A percentile compares a stretch with the other conserved stretches of the same genome.
Conservation (phyloP, 371 early-diverging fungal species). For the Zychaea mexicana region DNA sequence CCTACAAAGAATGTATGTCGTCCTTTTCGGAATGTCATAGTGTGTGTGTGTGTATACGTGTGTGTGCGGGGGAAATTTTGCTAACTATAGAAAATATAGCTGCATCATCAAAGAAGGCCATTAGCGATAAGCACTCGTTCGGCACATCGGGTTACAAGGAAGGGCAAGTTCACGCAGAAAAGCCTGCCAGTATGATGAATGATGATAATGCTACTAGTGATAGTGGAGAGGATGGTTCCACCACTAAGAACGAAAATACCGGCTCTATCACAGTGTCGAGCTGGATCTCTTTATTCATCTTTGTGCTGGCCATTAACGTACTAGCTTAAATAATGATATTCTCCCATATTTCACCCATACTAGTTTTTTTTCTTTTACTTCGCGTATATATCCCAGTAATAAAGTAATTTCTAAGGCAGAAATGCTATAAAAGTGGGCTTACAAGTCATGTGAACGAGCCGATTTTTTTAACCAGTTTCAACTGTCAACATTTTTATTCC, state of each 20-base stretch:
- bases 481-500: no score
- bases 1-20: constrained; percentile 49
- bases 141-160: constrained; percentile 50
- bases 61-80: background rate
- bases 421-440: no score
- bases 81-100: constrained; percentile 9
- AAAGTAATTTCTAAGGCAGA: no score
- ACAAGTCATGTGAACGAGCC: background rate
- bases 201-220: background rate
- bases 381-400: no score
- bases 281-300: background rate
- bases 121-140: constrained; percentile 49
- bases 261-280: background rate
- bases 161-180: constrained; percentile 38
- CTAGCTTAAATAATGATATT: no score
- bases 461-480: background rate
- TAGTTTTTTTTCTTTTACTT: background rate
- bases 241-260: background rate
- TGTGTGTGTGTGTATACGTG: background rate
- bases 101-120: constrained; percentile 31
- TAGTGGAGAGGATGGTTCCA: background rate
- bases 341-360: no score
- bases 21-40: constrained; percentile 2
- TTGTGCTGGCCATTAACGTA: background rate
- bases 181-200: constrained; percentile 11